phyloP scores from a whole-genome alignment of 805 yeast species.

The Saccharomycopsis fibuligera region DNA sequence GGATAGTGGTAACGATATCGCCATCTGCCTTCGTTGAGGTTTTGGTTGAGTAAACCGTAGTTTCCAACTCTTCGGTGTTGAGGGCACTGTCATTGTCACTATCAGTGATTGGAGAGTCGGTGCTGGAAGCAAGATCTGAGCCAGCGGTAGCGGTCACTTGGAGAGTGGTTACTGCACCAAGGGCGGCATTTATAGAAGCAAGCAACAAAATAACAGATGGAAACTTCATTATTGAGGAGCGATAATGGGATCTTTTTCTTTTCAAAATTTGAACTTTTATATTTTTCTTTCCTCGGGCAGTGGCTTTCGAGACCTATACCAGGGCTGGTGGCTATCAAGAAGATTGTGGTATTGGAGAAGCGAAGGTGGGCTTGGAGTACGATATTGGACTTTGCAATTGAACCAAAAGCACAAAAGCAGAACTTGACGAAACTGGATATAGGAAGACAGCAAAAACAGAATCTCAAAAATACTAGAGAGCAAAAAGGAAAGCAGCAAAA shows the following conservation, averaged over 20 bases:
- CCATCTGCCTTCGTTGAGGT: conserved; percentile 19
- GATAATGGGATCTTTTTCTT: too few species aligned
- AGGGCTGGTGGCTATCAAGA: too few species aligned
- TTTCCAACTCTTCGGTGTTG: background rate
- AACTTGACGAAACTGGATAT: too few species aligned
- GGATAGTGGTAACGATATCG: conserved; percentile 11
- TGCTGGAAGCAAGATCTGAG: conserved; percentile 3
- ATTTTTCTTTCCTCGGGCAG: too few species aligned
- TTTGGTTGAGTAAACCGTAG: conserved; percentile 18
- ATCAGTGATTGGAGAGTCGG: background rate
- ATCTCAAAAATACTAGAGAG: background rate
- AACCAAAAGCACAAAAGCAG: too few species aligned
- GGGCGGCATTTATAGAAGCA: background rate
- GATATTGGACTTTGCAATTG: too few species aligned
- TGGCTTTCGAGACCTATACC: too few species aligned
- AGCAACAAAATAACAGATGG: background rate
- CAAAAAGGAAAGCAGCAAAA: background rate
- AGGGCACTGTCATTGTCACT: conserved; percentile 2
- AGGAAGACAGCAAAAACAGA: background rate
- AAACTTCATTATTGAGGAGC: too few species aligned
- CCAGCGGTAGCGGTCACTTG: background rate
- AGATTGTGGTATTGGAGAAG: too few species aligned
- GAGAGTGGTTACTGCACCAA: conserved; percentile 5
- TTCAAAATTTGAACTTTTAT: too few species aligned
- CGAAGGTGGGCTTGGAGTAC: too few species aligned